Evolutionary conservation across 164 flowering plant species (phyloP).

Genomic region (Vitis riparia): DNA sequence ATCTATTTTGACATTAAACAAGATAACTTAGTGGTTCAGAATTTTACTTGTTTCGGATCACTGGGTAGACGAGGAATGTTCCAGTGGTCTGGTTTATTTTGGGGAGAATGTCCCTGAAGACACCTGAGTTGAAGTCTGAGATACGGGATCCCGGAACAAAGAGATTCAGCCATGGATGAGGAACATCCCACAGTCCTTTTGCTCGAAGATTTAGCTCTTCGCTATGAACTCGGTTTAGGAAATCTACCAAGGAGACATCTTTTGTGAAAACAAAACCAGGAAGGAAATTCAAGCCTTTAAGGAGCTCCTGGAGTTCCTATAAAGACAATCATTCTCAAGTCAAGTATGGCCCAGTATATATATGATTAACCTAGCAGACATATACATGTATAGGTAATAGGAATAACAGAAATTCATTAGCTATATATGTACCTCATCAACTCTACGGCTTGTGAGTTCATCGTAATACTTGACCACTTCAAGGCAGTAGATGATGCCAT

Average conservation of each 20-base stretch:
- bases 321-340: background rate
- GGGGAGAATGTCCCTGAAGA: conserved; percentile 53
- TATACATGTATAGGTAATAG: too few species aligned
- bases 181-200: conserved; percentile 79
- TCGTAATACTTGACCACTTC: conserved; percentile 74
- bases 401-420: background rate
- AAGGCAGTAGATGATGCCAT: conserved; percentile 59
- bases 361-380: background rate
- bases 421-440: conserved; percentile 42
- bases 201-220: conserved; percentile 57
- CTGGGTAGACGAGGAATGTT: conserved; percentile 69
- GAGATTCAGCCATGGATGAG: conserved; percentile 93
- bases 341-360: too few species aligned
- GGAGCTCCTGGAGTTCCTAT: conserved; percentile 53
- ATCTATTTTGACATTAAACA: too few species aligned
- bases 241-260: conserved; percentile 55
- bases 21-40: background rate
- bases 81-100: conserved; percentile 38
- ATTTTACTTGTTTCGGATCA: conserved; percentile 56
- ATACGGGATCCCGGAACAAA: conserved; percentile 70
- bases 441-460: conserved; percentile 19
- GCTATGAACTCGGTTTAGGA: conserved; percentile 58
- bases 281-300: conserved; percentile 42
- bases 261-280: conserved; percentile 46
- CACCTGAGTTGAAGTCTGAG: conserved; percentile 51